These are phyloP conservation scores for Silene latifolia DNA, from an alignment of 148 eudicot genomes.

Conservation along the genomic window DNA sequence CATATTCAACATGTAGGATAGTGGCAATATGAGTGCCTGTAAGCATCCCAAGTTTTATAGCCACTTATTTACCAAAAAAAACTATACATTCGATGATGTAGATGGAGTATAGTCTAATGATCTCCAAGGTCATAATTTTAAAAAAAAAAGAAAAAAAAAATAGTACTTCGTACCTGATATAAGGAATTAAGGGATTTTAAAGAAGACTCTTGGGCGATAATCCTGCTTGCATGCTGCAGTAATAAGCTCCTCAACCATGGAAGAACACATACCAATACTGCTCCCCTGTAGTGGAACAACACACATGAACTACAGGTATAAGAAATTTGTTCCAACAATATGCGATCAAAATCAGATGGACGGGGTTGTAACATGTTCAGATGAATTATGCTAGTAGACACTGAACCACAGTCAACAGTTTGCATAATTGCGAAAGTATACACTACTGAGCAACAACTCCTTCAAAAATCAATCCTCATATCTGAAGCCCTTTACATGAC, in stretches of 20 bases:
- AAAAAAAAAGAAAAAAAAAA: too few relatives aligned
- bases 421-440: not conserved
- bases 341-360: not conserved
- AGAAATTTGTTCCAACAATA: not conserved
- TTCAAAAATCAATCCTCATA: not conserved
- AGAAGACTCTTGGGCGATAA: conserved; percentile 86
- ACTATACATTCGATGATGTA: too few relatives aligned
- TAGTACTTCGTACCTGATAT: not conserved
- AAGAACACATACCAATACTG: conserved; percentile 68
- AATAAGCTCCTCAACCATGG: conserved; percentile 93
- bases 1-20: not conserved
- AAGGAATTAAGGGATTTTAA: conserved; percentile 63
- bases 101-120: too few relatives aligned
- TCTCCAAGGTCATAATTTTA: not conserved
- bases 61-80: not conserved
- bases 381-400: not conserved
- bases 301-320: not conserved
- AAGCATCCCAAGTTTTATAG: not conserved
- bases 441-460: not conserved
- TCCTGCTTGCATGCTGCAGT: conserved; percentile 81
- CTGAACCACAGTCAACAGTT: not conserved
- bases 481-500: not conserved
- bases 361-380: not conserved
- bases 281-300: conserved; percentile 54
- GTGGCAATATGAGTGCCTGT: not conserved